Conservation (phyloP, 2,329 filamentous ascomycete species). For the Cladosporium sp. region DNA sequence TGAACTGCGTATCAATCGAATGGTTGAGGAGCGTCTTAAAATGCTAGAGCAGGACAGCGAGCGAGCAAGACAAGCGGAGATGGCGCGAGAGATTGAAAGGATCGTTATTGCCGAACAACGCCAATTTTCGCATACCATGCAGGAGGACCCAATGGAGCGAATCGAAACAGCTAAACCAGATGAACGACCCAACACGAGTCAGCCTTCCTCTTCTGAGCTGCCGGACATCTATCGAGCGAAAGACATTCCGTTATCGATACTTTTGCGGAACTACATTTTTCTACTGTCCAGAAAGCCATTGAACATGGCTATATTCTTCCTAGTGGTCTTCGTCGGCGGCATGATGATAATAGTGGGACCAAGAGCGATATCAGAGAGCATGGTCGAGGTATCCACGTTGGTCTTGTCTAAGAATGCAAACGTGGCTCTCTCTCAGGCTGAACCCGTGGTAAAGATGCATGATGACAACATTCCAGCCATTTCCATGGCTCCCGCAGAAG, state of each 20-base stretch:
- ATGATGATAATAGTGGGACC: neutral
- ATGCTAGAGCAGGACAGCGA: constrained; percentile 12
- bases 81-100: constrained; percentile 8
- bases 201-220: constrained; percentile 16
- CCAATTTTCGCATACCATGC: neutral
- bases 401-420: neutral
- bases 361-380: neutral
- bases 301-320: constrained; percentile 48
- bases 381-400: neutral
- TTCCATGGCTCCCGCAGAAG: neutral
- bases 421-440: no score
- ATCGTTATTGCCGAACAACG: constrained; percentile 4
- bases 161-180: neutral
- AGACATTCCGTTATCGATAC: constrained; percentile 49
- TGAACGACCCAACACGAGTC: neutral
- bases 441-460: neutral
- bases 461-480: neutral
- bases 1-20: constrained; percentile 16
- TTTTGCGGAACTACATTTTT: constrained; percentile 52
- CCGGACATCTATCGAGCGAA: constrained; percentile 29
- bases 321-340: constrained; percentile 27
- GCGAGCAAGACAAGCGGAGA: constrained; percentile 3
- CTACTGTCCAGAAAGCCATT: constrained; percentile 50
- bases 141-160: neutral
- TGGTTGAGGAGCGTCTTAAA: constrained; percentile 22